These are phyloP conservation scores for Eimeria acervulina DNA, from an alignment of 169 alveolate genomes.

Conservation along the genomic window DNA sequence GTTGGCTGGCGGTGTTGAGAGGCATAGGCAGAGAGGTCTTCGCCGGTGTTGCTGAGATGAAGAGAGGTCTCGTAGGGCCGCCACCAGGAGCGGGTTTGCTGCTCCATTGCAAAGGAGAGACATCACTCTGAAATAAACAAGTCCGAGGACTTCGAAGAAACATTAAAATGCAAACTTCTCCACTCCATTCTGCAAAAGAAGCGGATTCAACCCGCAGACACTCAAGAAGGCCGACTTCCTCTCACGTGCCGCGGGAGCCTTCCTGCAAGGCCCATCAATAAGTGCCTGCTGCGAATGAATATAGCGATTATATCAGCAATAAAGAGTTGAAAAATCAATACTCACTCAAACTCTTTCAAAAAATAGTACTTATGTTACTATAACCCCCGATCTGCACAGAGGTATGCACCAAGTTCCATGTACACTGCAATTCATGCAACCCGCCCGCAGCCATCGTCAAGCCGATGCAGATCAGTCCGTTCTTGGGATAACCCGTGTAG, in stretches of 20 bases:
- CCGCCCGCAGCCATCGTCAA: neutral
- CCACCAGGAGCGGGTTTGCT: neutral
- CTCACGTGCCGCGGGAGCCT: neutral
- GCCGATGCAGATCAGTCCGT: neutral
- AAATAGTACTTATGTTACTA: neutral
- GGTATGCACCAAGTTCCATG: neutral
- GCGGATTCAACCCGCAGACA: neutral
- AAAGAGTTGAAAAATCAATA: neutral
- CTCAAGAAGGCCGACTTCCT: neutral
- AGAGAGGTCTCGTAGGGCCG: neutral
- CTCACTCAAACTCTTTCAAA: neutral
- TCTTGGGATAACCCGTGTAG: neutral
- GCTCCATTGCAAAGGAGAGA: neutral
- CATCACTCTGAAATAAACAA: neutral
- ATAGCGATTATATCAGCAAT: neutral
- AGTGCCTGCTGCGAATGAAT: neutral
- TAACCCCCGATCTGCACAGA: neutral
- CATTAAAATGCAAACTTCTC: neutral
- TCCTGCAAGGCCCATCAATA: neutral
- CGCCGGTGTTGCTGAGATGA: neutral
- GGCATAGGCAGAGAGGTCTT: neutral
- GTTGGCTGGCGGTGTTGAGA: no score
- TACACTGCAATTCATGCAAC: neutral
- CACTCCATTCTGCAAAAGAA: neutral
- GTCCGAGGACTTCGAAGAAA: neutral